A percentile compares a stretch with the other conserved stretches of the same genome.
These are phyloP conservation scores for Tulasnella calospora DNA, from an alignment of 768 basidiomycete genomes.

Conservation along the genomic window DNA sequence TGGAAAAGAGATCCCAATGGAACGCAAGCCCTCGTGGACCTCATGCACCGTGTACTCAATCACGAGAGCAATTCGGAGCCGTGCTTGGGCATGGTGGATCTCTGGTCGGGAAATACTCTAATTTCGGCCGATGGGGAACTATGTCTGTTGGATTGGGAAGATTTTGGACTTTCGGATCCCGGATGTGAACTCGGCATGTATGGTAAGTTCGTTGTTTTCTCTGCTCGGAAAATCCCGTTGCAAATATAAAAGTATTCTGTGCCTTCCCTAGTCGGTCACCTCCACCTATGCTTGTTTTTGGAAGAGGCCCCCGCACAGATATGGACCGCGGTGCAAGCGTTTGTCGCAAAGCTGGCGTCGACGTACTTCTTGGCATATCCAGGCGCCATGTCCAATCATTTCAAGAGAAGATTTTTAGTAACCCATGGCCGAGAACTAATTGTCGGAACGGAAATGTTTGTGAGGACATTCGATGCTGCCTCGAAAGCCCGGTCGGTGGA, in stretches of 20 bases:
- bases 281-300: neutral
- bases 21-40: neutral
- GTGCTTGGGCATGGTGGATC: conserved; percentile 13
- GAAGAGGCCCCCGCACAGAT: neutral
- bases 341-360: neutral
- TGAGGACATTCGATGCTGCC: neutral
- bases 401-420: neutral
- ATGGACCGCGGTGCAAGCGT: neutral
- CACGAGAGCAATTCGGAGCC: neutral
- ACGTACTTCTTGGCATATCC: neutral
- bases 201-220: neutral
- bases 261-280: neutral
- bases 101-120: conserved; percentile 1
- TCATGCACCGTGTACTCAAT: neutral
- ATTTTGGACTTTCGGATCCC: conserved; percentile 12
- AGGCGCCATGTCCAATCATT: neutral
- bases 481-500: neutral
- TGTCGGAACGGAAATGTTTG: neutral
- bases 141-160: conserved; percentile 12
- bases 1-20: neutral
- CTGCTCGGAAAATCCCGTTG: neutral
- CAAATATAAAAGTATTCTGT: neutral
- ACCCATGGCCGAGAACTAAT: neutral
- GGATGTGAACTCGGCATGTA: neutral
- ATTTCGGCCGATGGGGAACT: neutral